These are phyloP conservation scores for Graphium sp. DNA, from an alignment of 2,329 filamentous ascomycete genomes.

Conservation along the genomic window DNA sequence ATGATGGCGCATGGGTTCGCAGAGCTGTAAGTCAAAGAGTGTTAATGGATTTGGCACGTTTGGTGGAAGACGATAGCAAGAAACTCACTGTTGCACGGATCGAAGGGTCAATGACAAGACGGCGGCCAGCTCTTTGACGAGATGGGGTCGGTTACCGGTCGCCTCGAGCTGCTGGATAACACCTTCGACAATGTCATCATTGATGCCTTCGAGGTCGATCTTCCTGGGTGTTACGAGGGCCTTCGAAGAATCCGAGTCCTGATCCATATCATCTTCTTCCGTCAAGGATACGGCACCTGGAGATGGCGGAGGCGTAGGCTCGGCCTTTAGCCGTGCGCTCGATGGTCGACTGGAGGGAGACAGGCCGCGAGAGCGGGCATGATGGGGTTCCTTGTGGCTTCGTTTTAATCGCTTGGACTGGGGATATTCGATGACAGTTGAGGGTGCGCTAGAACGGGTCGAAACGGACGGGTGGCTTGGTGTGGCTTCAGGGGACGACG, in stretches of 20 bases:
- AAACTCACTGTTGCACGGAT: conserved; percentile 79
- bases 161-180: conserved; percentile 79
- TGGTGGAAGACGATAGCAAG: conserved; percentile 1
- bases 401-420: conserved; percentile 59
- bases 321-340: conserved; percentile 21
- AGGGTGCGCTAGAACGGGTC: conserved; percentile 14
- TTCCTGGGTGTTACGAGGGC: conserved; percentile 11
- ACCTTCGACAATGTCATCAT: conserved; percentile 87
- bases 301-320: conserved; percentile 51
- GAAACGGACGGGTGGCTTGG: conserved; percentile 12
- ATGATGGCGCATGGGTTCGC: conserved; percentile 92
- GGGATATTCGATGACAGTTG: conserved; percentile 16
- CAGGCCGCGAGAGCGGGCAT: conserved; percentile 53
- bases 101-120: conserved; percentile 67
- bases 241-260: conserved; percentile 14
- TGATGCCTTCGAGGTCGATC: conserved; percentile 61
- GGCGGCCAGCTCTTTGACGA: conserved; percentile 83
- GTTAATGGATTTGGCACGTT: neutral
- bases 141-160: conserved; percentile 79
- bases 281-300: conserved; percentile 13
- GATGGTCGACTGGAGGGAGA: conserved; percentile 6
- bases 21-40: conserved; percentile 41
- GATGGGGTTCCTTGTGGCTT: conserved; percentile 40
- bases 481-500: conserved; percentile 11
- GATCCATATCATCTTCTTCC: conserved; percentile 14